Evolutionary conservation across 306 rosid genomes (phyloP), one percentile per base, ranked within the genome.

Genomic region (Prosopis cineraria): DNA sequence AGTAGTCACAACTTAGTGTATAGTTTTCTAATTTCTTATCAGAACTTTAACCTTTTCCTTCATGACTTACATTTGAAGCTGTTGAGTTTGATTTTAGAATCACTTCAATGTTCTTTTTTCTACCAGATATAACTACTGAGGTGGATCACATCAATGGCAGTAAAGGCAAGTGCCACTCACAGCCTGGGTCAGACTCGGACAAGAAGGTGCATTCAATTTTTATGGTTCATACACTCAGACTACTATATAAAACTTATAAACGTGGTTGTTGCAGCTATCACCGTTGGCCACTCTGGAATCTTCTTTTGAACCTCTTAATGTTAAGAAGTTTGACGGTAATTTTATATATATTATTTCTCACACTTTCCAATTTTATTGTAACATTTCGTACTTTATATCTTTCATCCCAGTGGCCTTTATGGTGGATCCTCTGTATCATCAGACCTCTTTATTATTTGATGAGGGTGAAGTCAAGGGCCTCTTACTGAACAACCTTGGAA

Each of bases 251-350:
- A 68, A 22, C 72, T 24, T 14, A 12, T 67, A 67, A 40, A 40
- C 24, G 34, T 67, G 53, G 22, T 22, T 72, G 62, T 16, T 71
- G 76, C 72, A 84, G 84, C 7, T 80, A 30, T 73, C 64, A 25
- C 80, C 84, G 7, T n/a, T 72, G 63, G 68, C 80, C 3, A 80
- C 74, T 17, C 44, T 84, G 85, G 80, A 80, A 60, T 67, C 80
- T 62, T 80, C 82, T 20, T 84, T 77, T 62, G 74, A 80, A 68
- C 77, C 74, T 48, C 74, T 72, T 14, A 76, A 77, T 50, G 8
- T 73, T 1, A 80, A 84, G 84, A 80, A 72, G 60, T 77, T 80
- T 58, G 82, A 80, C 25, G 82, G 87, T 84, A 48, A 39, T 36
- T 58, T n/a, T 69, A 14, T 47, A 1, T 43, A 44, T 39, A 14